Conservation (phyloP, 108 stramenopile genomes). For the Cyclotella distinguenda region DNA sequence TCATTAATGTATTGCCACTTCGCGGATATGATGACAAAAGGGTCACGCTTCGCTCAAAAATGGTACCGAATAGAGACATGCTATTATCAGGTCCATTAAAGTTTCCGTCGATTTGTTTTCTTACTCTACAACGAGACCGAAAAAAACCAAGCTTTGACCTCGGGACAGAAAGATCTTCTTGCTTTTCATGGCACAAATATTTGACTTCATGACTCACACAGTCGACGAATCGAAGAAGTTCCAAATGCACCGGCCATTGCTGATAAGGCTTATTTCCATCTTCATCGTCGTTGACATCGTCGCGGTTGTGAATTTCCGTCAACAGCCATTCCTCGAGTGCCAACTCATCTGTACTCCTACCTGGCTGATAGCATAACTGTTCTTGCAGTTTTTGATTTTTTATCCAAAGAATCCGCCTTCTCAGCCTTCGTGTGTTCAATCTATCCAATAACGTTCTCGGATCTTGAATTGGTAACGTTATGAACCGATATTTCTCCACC, state of each 20-base stretch:
- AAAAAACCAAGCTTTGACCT: not conserved
- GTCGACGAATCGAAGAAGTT: slow-evolving; percentile 42
- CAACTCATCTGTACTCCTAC: slow-evolving; percentile 45
- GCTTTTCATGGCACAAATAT: too few relatives aligned
- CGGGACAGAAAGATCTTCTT: too few relatives aligned
- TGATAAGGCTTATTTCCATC: slow-evolving; percentile 1
- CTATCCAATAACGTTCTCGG: slow-evolving; percentile 62
- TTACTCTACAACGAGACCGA: not conserved
- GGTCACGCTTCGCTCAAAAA: slow-evolving; percentile 39
- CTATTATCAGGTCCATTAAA: not conserved
- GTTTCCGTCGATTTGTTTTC: not conserved
- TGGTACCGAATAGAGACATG: not conserved
- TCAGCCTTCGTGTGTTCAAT: slow-evolving; percentile 69
- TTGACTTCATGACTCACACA: too few relatives aligned
- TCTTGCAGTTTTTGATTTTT: slow-evolving; percentile 11
- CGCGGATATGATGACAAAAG: slow-evolving; percentile 87
- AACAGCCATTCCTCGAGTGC: slow-evolving; percentile 43
- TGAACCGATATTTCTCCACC: slow-evolving; percentile 50
- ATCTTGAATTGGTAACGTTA: slow-evolving; percentile 69
- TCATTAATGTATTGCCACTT: slow-evolving; percentile 85
- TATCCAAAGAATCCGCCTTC: slow-evolving; percentile 19
- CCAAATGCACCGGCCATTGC: slow-evolving; percentile 40
- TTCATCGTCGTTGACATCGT: slow-evolving; percentile 4
- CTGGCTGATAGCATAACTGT: slow-evolving; percentile 20
- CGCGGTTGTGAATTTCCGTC: slow-evolving; percentile 25